Percentiles rank a stretch among this genome's conserved stretches.
phyloP scores from a whole-genome alignment of 768 basidiomycete species.

The Pseudohyphozyma bogoriensis region DNA sequence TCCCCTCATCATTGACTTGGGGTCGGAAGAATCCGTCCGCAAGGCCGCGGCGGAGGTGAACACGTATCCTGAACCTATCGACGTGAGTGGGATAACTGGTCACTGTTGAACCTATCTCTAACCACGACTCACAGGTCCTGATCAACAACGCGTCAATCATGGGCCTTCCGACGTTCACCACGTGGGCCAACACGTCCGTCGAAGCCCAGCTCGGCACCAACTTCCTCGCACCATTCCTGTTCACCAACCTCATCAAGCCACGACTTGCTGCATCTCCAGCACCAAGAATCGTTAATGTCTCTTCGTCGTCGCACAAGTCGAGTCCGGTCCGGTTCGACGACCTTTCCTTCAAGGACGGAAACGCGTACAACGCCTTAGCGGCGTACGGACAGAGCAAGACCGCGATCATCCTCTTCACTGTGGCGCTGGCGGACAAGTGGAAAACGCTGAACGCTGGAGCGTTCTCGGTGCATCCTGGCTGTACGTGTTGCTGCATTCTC shows the following conservation, averaged over 20 bases:
- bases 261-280: neutral
- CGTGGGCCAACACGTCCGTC: neutral
- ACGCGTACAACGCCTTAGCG: neutral
- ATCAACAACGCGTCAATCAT: slow-evolving; percentile 23
- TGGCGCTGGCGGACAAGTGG: slow-evolving; percentile 3
- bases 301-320: slow-evolving; percentile 2
- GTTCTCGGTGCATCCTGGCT: slow-evolving; percentile 17
- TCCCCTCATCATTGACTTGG: neutral
- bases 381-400: slow-evolving; percentile 15
- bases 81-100: too few relatives aligned
- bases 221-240: slow-evolving; percentile 19
- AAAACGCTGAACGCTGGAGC: neutral
- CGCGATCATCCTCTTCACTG: slow-evolving; percentile 20
- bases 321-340: neutral
- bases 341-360: neutral
- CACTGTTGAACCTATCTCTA: too few relatives aligned
- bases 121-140: too few relatives aligned
- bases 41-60: neutral
- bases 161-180: neutral
- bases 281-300: slow-evolving; percentile 12
- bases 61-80: neutral
- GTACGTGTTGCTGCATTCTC: too few relatives aligned
- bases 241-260: too few relatives aligned
- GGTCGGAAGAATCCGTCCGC: neutral
- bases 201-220: slow-evolving; percentile 18